Percentiles rank a stretch among this genome's conserved stretches.
phyloP scores from a whole-genome alignment of 768 basidiomycete species.

The Cyathus striatus region DNA sequence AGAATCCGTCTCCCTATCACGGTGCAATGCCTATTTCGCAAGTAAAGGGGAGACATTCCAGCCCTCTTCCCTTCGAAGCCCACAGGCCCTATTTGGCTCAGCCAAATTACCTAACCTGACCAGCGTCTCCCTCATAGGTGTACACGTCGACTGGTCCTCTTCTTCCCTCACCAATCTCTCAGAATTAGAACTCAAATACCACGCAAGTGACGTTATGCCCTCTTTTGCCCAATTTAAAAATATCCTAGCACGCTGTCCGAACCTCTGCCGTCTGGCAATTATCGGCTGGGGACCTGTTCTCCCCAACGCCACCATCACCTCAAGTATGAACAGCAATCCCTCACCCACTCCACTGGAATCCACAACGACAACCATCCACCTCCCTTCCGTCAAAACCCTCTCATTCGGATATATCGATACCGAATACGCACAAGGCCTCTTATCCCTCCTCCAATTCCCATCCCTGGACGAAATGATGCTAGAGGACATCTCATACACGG shows the following conservation, averaged over 20 bases:
- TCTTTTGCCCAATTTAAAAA: constrained; percentile 37
- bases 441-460: constrained; percentile 33
- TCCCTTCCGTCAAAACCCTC: constrained; percentile 26
- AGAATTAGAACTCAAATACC: constrained; percentile 49
- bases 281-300: constrained; percentile 41
- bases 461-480: constrained; percentile 29
- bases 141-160: constrained; percentile 50
- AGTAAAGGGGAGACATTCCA: constrained; percentile 36
- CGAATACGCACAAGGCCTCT: constrained; percentile 28
- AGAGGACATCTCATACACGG: constrained; percentile 39
- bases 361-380: too few relatives aligned
- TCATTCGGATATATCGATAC: constrained; percentile 40
- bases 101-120: constrained; percentile 24
- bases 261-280: constrained; percentile 38
- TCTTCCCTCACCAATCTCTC: constrained; percentile 36
- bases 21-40: constrained; percentile 58
- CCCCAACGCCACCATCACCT: background rate
- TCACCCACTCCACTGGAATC: too few relatives aligned
- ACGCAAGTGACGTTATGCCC: constrained; percentile 53
- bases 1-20: constrained; percentile 36
- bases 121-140: constrained; percentile 44
- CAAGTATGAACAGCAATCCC: background rate
- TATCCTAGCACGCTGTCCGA: constrained; percentile 36
- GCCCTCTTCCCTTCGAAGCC: constrained; percentile 31
- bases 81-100: constrained; percentile 43